Percentiles rank a stretch among this genome's conserved stretches.
Conservation (phyloP, 108 stramenopile species). For the Cyclotella baltica region DNA sequence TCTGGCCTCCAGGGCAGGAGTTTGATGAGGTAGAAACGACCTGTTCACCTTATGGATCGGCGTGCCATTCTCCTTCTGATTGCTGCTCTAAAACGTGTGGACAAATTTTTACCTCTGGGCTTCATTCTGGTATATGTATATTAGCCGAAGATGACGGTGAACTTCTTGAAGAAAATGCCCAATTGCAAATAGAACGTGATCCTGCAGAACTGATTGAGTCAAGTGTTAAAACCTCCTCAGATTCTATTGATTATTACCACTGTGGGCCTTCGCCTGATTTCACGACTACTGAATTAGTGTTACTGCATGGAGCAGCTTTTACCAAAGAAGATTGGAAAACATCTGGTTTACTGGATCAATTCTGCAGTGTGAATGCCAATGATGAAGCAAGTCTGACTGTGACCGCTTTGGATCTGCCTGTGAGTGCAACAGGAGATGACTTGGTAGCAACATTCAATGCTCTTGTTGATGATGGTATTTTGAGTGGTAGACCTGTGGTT, state of each 20-base stretch:
- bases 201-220: slow-evolving; percentile 16
- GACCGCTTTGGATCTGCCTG: slow-evolving; percentile 69
- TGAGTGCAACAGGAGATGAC: slow-evolving; percentile 50
- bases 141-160: too few species aligned
- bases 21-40: too few species aligned
- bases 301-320: slow-evolving; percentile 79
- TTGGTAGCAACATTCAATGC: slow-evolving; percentile 46
- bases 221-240: neutral
- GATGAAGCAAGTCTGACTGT: slow-evolving; percentile 49
- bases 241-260: slow-evolving; percentile 33
- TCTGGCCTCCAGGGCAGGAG: too few species aligned
- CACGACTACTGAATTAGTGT: slow-evolving; percentile 50
- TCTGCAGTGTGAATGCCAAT: slow-evolving; percentile 50
- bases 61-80: too few species aligned
- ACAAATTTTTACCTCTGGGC: too few species aligned
- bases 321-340: slow-evolving; percentile 85
- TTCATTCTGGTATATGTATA: too few species aligned
- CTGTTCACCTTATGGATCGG: too few species aligned
- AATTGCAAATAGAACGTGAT: too few species aligned
- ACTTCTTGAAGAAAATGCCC: too few species aligned
- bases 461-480: slow-evolving; percentile 26
- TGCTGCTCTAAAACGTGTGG: too few species aligned
- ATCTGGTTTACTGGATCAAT: slow-evolving; percentile 59
- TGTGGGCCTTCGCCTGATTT: slow-evolving; percentile 36
- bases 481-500: slow-evolving; percentile 45